Evolutionary conservation across 192 early-diverging fungal genomes (phyloP), one percentile per base, ranked within the genome.

Genomic region (Glomus cerebriforme): DNA sequence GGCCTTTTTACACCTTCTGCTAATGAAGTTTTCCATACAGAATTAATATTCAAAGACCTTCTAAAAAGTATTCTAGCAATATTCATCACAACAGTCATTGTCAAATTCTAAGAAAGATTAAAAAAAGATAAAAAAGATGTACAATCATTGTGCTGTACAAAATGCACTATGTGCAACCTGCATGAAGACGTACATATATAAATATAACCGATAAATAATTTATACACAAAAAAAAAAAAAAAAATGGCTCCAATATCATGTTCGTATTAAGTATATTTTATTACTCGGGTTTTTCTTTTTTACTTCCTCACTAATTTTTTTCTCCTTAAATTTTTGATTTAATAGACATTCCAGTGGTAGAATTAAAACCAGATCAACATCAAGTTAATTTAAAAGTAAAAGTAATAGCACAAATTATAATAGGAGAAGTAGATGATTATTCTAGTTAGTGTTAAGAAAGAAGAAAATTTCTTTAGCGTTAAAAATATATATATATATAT

Each of bases 341-440:
- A 54, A 59, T 34, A 76, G 74, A 76, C 29, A 65, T 27, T 31
- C 22, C 37, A 2, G 39, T 76, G 3, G 15, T 1, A 19, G n/a
- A 76, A 27, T 58, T 76, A 76, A 13, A 59, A 67, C 77, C 77
- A 6, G 77, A 64, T 31, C 77, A 78, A 78, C 32, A 69, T 69
- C 77, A 78, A 58, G 64, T 78, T 1, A 69, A 78, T 37, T 47
- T 78, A 26, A n/a, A 66, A 19, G 77, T 78, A 37, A 78, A 78
- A 78, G 77, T 78, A 7, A 58, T 78, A 27, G 24, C 60, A 26
- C 64, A 67, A 37, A 78, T 78, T 15, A 78, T 78, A 66, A 34
- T 59, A 37, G 66, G 75, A 66, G 75, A 65, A 66, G 43, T 66
- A 3, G 64, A 66, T 49, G 75, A 77, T 22, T 26, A 47, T 31